Base-by-base conservation (phyloP, 257 asterid genomes). In the Solanum medicagineum region DNA sequence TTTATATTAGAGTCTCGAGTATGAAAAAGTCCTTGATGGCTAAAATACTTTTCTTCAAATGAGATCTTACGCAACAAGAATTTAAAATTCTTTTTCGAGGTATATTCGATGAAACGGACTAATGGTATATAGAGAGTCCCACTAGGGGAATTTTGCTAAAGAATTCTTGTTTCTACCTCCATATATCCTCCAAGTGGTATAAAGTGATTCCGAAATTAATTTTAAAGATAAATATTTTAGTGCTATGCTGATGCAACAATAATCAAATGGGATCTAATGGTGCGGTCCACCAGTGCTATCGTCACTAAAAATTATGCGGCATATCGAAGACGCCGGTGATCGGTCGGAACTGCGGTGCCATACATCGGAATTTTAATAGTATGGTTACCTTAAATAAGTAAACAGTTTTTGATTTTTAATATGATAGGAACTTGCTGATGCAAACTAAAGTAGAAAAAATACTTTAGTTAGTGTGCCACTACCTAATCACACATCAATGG, bases 171-270 rank as follows among this genome's bases (percentile, higher is more conserved):
- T 51, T 77, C 51, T 77, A 26, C n/a, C 63, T 26, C 24, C 5
- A 77, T 71, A 10, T 42, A 71, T 77, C 63, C 22, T 77, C 9
- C 24, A 13, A 24, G 65, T 16, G 47, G 47, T 51, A 59, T 59
- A 77, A 77, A 77, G 68, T 83, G 81, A 83, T 68, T 51, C 70
- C 86, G 69, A 84, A 84, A 53, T 29, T 10, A 62, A 62, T 11
- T 40, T 22, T n/a, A 66, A 83, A 83, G 80, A 55, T 71, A 51
- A 44, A 29, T 0, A 8, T 40, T 36, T 69, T 69, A 69, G 81
- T 84, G 86, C 81, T 66, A 84, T 84, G 86, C 81, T 84, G 86
- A 84, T 84, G 86, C 77, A 1, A 68, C 51, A 65, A 42, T 29
- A 11, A 49, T 24, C 29, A 63, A 62, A 45, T 36, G 3, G 16